Evolutionary conservation across 1,139 yeast genomes (phyloP).

Genomic region (Kodamaea sp.): DNA sequence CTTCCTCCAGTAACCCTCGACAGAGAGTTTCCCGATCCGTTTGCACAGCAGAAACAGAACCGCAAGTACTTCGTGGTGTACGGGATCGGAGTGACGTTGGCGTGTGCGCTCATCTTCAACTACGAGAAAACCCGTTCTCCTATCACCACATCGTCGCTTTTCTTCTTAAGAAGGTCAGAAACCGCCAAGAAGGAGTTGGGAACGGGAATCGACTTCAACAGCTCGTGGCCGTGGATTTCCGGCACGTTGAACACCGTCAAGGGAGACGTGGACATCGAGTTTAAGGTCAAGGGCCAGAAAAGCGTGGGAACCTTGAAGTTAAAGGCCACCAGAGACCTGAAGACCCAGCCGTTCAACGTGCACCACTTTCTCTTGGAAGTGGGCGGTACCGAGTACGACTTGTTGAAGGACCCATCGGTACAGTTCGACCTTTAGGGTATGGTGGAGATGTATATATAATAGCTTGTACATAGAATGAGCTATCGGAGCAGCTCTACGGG

Average conservation of each 20-base stretch:
- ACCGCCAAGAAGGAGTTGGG: constrained; percentile 70
- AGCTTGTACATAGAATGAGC: too few relatives aligned
- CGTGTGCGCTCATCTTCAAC: constrained; percentile 77
- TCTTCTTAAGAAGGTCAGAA: constrained; percentile 78
- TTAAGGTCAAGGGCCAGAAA: constrained; percentile 66
- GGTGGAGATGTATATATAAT: too few relatives aligned
- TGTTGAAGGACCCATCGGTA: constrained; percentile 52
- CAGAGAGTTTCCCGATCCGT: constrained; percentile 75
- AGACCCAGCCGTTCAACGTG: constrained; percentile 58
- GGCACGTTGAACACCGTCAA: constrained; percentile 83
- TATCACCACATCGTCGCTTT: constrained; percentile 81
- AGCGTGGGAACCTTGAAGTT: constrained; percentile 52
- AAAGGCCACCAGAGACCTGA: constrained; percentile 60
- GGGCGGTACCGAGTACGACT: constrained; percentile 39
- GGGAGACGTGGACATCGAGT: constrained; percentile 74
- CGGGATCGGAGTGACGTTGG: constrained; percentile 60
- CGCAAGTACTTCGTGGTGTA: constrained; percentile 60
- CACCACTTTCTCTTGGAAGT: constrained; percentile 59
- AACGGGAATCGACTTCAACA: constrained; percentile 66
- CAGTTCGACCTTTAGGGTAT: constrained; percentile 25
- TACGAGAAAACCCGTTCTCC: constrained; percentile 92
- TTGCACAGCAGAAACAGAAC: constrained; percentile 52
- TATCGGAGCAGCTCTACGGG: too few relatives aligned
- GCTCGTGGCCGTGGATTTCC: constrained; percentile 83
- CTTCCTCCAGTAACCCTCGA: constrained; percentile 55